Percentiles rank a stretch among this genome's conserved stretches.
Evolutionary conservation across 1,284 basidiomycete genomes (phyloP).

Genomic region (Termitomyces sp.): DNA sequence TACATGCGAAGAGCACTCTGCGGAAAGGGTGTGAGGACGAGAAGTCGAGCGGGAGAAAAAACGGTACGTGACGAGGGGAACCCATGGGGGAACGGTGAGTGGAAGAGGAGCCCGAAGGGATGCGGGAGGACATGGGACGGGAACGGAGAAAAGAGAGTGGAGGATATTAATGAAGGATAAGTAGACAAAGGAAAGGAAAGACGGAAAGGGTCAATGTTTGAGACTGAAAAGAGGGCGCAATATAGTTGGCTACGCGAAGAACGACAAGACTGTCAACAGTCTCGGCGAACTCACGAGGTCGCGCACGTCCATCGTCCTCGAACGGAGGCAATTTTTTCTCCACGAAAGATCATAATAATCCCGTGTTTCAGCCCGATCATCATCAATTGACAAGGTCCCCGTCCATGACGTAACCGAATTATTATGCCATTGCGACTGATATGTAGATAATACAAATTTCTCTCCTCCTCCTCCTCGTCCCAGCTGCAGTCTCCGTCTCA

Average conservation of each 20-base stretch:
- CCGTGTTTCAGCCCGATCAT: constrained; percentile 36
- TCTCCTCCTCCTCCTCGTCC: background rate
- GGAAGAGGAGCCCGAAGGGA: constrained; percentile 65
- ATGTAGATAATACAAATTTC: constrained; percentile 27
- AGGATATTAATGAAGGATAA: constrained; percentile 23
- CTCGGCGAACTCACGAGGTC: constrained; percentile 9
- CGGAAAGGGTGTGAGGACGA: background rate
- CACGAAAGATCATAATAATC: constrained; percentile 29
- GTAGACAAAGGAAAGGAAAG: constrained; percentile 14
- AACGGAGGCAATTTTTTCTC: constrained; percentile 32
- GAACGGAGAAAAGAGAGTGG: background rate
- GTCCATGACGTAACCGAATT: constrained; percentile 21
- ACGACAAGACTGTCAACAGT: too few species aligned
- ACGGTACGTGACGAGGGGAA: constrained; percentile 50
- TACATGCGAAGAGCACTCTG: constrained; percentile 33
- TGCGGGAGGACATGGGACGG: constrained; percentile 52
- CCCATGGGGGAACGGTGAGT: constrained; percentile 57
- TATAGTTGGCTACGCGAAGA: constrained; percentile 20
- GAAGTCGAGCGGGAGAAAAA: constrained; percentile 13
- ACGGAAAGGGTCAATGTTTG: constrained; percentile 15
- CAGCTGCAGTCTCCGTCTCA: constrained; percentile 30
- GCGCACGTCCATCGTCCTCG: constrained; percentile 16
- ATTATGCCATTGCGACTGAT: constrained; percentile 18
- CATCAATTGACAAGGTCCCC: constrained; percentile 30
- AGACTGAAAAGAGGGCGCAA: constrained; percentile 19